Evolutionary conservation across 306 rosid genomes (phyloP), one percentile per base, ranked within the genome.

Genomic region (Trifolium repens): DNA sequence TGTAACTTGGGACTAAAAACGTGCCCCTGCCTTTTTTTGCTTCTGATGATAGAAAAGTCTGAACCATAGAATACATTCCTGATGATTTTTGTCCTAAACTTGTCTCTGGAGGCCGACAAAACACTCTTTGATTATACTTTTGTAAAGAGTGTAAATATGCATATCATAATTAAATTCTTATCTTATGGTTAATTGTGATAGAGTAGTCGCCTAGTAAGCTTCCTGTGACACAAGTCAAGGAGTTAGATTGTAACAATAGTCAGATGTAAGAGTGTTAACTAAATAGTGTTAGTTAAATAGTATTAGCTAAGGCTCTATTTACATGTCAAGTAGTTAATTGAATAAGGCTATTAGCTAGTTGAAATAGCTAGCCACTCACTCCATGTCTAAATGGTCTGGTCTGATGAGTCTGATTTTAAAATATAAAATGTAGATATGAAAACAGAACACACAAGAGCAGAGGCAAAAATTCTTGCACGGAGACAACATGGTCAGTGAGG

Each of bases 391-490:
- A 65, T 40, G 40, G 62, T 81, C 75, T 73, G 67, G 11, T 64
- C 66, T 66, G 63, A 81, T 83, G 61, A 84, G 72, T 73, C 46
- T 58, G 75, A 42, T 76, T 79, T 80, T 13, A 75, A 64, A 85
- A 39, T 81, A 75, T 26, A 26, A 26, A 81, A 80, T 85, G 86
- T 88, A 94, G 98, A 94, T 83, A 82, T 79, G 63, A 96, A 91
- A 66, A 79, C 80, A 89, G 96, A 90, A 75, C 88, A 89, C 60
- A 96, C 90, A 76, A 82, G 77, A 86, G 67, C 84, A 17, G 89
- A 84, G 37, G 98, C 93, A 40, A 93, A 89, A 74, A 84, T 88
- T 75, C 94, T 94, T 81, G 86, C 88, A 40, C 85, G 69, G 62
- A 86, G 96, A 78, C 85, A 90, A 83, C 87, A 72, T 46, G 96